Conservation (phyloP, 805 yeast species). For the Candida orba region DNA sequence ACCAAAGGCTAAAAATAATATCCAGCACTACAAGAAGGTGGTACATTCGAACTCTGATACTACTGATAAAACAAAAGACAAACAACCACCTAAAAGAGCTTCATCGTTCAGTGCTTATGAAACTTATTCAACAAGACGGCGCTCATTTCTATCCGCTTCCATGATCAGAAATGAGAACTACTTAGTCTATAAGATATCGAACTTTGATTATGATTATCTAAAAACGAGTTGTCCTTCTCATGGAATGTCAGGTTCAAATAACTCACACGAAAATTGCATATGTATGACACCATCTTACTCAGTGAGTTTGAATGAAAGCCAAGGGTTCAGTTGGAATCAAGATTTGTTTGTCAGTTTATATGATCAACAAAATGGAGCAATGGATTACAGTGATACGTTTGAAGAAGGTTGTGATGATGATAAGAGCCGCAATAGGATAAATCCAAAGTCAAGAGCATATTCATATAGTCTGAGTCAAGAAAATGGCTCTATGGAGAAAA, state of each 20-base stretch:
- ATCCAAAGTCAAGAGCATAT: conserved; percentile 1
- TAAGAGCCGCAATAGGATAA: not conserved
- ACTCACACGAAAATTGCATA: not conserved
- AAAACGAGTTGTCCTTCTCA: conserved; percentile 1
- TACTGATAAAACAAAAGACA: too few relatives aligned
- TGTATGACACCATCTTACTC: conserved; percentile 25
- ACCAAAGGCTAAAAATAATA: too few relatives aligned
- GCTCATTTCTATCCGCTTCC: conserved; percentile 47
- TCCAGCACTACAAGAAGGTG: not conserved
- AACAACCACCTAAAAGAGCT: not conserved
- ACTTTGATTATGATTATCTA: not conserved
- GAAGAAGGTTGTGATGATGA: conserved; percentile 1
- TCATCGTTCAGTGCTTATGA: conserved; percentile 19
- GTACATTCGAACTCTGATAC: not conserved
- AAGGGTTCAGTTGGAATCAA: conserved; percentile 73
- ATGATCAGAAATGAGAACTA: conserved; percentile 53
- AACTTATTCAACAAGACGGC: conserved; percentile 44
- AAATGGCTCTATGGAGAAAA: conserved; percentile 11
- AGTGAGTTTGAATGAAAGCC: conserved; percentile 51
- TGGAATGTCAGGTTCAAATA: not conserved
- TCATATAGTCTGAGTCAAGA: conserved; percentile 15
- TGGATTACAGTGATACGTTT: conserved; percentile 28
- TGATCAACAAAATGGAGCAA: conserved; percentile 45
- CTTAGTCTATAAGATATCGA: conserved; percentile 40
- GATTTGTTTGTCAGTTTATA: conserved; percentile 67